Base-by-base conservation (phyloP, 192 early-diverging fungal species). In the Umbelopsis sp. region DNA sequence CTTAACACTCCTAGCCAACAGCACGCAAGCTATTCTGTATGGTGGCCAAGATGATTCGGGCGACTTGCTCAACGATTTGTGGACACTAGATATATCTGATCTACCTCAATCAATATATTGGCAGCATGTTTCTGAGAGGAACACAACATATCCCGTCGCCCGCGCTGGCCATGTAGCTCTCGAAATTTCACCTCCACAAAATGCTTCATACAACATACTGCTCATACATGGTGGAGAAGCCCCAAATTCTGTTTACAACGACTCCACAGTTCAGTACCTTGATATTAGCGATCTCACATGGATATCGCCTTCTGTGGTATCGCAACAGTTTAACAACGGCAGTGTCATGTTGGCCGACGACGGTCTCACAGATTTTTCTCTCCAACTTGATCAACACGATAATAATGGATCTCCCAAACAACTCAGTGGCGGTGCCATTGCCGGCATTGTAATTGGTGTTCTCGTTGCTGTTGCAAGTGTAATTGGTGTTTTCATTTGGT, bases 61-160 rank as follows among this genome's bases (percentile, higher is more conserved):
- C 25, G 21, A 47, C 22, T 34, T 41, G 9, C 36, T 53, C 0
- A 51, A 70, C 26, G 68, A 70, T 14, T 24, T 70, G 21, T 70
- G 68, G 68, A 53, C 52, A 22, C 47, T 70, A 5, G 68, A 70
- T 32, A 25, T 70, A 36, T 53, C 49, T 53, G 52, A 52, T 24
- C 41, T 70, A 7, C 68, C 68, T 1, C 29, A n/a, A 2, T 38
- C 52, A 22, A 17, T 53, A 10, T 25, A 21, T 5, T 70, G 49
- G 22, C 21, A 51, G 9, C 68, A 50, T 32, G 26, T 62, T 34
- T 31, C 56, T 62, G 26, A 14, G 3, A 20, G 14, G 5, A 31
- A 20, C 31, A 34, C 56, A 34, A 62, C 56, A 8, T 14, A 12
- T 32, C 7, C 56, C 0, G 10, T 62, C 32, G 56, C 56, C 16